Evolutionary conservation across 768 basidiomycete genomes (phyloP), one percentile per base, ranked within the genome.

Genomic region (Xerocomellus intermedius): DNA sequence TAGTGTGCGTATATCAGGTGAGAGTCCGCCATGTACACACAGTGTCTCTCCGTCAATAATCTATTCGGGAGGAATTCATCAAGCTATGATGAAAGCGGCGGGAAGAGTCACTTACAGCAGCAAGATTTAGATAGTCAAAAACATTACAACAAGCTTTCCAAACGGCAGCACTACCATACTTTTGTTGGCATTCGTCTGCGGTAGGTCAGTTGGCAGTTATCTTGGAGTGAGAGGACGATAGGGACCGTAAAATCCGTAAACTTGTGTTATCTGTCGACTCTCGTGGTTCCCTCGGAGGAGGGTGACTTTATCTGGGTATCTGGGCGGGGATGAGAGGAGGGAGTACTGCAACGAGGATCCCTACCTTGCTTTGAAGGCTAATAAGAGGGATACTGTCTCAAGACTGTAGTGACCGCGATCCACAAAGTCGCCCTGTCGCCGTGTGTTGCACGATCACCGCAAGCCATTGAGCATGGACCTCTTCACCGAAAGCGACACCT

Each of bases 121-220:
- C 95, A 8, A 98, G 82, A 67, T 95, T 97, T 21, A 98, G 78
- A 66, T 89, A 94, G 72, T 98, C 96, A 64, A 98, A 98, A 21
- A 98, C 95, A 53, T 83, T 87, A 75, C 96, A 98, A 66, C 96
- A 98, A 19, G 92, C 91, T 72, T 95, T 96, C 96, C 96, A 98
- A 22, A 98, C 94, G 2, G 88, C 84, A 6, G 96, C 85, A 57
- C 87, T 93, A 37, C 96, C 96, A 70, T 98, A 98, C 71, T 98
- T 98, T 73, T 94, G 93, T 72, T 97, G 94, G 65, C 96, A 98
- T 73, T 98, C 96, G 68, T 97, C 95, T 91, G 58, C 33, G 24
- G 17, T 19, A 48, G 39, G 19, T 56, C 12, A 42, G 44, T 41
- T 30, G 22, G 37, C 2, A 10, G 8, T 19, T 19, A 24, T 21